These are phyloP conservation scores for Claviceps pazoutovae DNA, from an alignment of 2,329 filamentous ascomycete genomes.

Conservation along the genomic window DNA sequence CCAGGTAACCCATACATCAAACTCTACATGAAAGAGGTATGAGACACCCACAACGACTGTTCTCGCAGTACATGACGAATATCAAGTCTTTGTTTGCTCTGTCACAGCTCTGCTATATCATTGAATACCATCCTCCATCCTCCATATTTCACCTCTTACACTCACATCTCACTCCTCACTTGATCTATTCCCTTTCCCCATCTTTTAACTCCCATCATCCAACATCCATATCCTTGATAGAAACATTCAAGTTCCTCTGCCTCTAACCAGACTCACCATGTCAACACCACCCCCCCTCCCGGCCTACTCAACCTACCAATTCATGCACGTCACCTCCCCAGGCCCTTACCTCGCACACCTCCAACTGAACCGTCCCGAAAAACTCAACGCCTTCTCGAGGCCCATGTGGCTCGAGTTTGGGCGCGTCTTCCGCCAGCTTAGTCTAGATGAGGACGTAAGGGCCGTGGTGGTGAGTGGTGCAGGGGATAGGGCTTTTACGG, in stretches of 20 bases:
- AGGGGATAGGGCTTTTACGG: constrained; percentile 71
- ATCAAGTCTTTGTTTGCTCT: too few species aligned
- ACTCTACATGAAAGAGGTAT: too few species aligned
- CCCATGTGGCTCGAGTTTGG: constrained; percentile 78
- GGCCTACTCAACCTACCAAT: constrained; percentile 37
- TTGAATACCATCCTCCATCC: too few species aligned
- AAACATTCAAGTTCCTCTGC: too few species aligned
- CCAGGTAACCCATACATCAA: too few species aligned
- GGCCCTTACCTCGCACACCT: constrained; percentile 69
- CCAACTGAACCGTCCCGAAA: constrained; percentile 75
- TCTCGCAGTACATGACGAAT: too few species aligned
- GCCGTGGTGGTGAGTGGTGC: constrained; percentile 67
- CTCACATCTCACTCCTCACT: too few species aligned
- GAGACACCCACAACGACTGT: too few species aligned
- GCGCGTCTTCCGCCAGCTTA: constrained; percentile 57
- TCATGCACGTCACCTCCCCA: constrained; percentile 65
- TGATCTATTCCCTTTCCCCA: background rate
- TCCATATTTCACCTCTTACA: too few species aligned
- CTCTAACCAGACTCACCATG: too few species aligned
- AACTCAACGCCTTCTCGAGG: constrained; percentile 78
- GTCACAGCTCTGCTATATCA: too few species aligned
- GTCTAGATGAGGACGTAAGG: constrained; percentile 57
- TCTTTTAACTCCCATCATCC: background rate
- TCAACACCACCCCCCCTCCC: constrained; percentile 9
- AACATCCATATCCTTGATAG: too few species aligned